Percentiles rank a stretch among this genome's conserved stretches.
Conservation (phyloP, 2,329 filamentous ascomycete genomes). For the Sclerotiophoma versabilis region DNA sequence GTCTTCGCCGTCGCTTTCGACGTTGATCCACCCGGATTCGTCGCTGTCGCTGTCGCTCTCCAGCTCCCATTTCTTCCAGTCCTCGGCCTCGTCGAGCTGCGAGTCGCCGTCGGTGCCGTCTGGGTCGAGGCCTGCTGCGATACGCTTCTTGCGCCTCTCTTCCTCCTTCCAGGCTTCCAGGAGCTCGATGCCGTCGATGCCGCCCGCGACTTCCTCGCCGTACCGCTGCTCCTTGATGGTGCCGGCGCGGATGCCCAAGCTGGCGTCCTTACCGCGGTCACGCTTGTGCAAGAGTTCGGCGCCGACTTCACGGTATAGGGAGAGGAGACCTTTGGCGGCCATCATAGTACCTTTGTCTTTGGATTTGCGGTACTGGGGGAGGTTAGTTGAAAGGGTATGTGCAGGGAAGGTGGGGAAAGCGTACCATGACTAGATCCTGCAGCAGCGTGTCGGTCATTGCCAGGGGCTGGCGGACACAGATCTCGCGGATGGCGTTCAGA, state of each 20-base stretch:
- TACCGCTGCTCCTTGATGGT: constrained; percentile 79
- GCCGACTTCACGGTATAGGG: constrained; percentile 88
- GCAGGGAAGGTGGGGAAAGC: neutral
- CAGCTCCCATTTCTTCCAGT: constrained; percentile 67
- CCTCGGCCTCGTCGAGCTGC: constrained; percentile 65
- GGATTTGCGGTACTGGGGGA: constrained; percentile 77
- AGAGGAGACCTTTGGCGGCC: constrained; percentile 91
- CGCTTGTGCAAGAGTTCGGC: constrained; percentile 88
- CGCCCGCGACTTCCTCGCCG: constrained; percentile 80
- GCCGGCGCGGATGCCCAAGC: constrained; percentile 79
- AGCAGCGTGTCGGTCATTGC: constrained; percentile 96
- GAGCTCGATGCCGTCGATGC: constrained; percentile 91
- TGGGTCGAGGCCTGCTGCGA: constrained; percentile 70
- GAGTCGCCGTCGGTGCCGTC: constrained; percentile 68
- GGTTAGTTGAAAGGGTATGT: constrained; percentile 6
- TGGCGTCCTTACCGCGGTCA: constrained; percentile 89
- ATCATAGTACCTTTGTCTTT: constrained; percentile 99
- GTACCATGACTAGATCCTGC: constrained; percentile 83
- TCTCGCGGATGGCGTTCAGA: constrained; percentile 92
- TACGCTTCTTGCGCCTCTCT: constrained; percentile 75
- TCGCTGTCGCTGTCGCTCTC: constrained; percentile 65
- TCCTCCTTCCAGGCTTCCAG: constrained; percentile 94
- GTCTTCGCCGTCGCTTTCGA: constrained; percentile 79
- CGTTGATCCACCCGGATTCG: constrained; percentile 91
- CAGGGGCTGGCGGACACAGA: constrained; percentile 90